Evolutionary conservation across 805 yeast genomes (phyloP).

Genomic region (Teunomyces funiuensis): DNA sequence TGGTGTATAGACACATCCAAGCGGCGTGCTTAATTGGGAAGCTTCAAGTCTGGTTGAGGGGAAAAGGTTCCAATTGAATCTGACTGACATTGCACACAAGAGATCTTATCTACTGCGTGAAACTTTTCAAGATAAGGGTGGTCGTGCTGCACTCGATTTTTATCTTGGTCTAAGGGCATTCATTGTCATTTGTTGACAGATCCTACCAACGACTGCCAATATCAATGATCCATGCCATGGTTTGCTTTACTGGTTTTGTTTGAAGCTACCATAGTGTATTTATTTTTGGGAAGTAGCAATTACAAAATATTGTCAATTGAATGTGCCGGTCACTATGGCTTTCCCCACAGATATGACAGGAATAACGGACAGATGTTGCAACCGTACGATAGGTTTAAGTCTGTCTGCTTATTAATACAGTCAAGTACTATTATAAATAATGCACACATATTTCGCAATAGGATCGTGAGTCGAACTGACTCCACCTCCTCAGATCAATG

Average conservation of each 20-base stretch:
- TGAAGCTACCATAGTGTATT: no score
- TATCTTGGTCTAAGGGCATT: no score
- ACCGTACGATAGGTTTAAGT: no score
- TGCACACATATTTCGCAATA: background rate
- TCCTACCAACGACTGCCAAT: no score
- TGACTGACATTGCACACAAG: slow-evolving; percentile 27
- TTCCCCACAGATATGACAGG: no score
- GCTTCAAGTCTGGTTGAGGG: slow-evolving; percentile 41
- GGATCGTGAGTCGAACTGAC: background rate
- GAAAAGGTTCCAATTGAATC: slow-evolving; percentile 70
- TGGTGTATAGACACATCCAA: slow-evolving; percentile 39
- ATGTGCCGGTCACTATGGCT: no score
- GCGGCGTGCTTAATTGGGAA: slow-evolving; percentile 30
- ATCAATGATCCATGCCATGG: no score
- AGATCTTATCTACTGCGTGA: background rate
- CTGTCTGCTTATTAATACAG: slow-evolving; percentile 2
- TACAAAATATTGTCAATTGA: no score
- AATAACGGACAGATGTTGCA: no score
- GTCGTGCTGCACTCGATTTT: background rate
- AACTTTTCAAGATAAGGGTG: background rate
- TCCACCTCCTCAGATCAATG: background rate
- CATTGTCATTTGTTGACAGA: no score
- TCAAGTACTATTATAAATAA: background rate
- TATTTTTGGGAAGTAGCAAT: no score
- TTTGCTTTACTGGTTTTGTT: no score